phyloP scores from a whole-genome alignment of 2,329 filamentous ascomycete genomes.

The Colletotrichum sp. region DNA sequence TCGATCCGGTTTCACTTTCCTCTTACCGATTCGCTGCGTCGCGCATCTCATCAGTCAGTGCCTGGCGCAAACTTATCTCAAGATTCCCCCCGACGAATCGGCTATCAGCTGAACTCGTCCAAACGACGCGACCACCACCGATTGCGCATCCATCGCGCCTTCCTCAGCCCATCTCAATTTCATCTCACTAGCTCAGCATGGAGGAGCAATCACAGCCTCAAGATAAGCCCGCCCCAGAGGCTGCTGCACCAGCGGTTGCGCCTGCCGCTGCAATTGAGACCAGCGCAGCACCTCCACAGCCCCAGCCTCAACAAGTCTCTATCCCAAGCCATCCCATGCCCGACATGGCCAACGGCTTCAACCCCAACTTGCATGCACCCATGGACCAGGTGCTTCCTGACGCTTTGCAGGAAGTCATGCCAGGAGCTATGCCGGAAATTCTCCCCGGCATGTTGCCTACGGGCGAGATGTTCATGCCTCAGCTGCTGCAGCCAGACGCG shows the following conservation, averaged over 20 bases:
- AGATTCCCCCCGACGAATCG: not conserved
- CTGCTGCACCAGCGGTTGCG: not conserved
- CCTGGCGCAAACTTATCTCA: not conserved
- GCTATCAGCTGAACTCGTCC: not conserved
- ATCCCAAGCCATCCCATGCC: constrained; percentile 10
- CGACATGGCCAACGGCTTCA: constrained; percentile 1
- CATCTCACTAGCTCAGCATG: not conserved
- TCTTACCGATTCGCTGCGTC: not conserved
- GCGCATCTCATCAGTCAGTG: not conserved
- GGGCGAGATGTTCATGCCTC: constrained; percentile 22
- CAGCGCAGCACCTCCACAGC: not conserved
- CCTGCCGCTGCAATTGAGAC: not conserved
- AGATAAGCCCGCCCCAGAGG: constrained; percentile 4
- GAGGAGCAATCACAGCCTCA: constrained; percentile 12
- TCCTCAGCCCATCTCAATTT: not conserved
- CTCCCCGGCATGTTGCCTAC: constrained; percentile 21
- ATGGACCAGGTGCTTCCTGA: constrained; percentile 23
- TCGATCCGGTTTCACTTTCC: constrained; percentile 3
- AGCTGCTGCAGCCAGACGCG: constrained; percentile 3
- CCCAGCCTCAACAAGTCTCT: not conserved
- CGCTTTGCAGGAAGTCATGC: constrained; percentile 21
- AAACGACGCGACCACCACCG: not conserved
- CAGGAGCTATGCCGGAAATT: constrained; percentile 20
- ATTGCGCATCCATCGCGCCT: not conserved
- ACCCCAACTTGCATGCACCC: constrained; percentile 12